Evolutionary conservation across 2,329 filamentous ascomycete genomes (phyloP).

Genomic region (Alternaria rosae): DNA sequence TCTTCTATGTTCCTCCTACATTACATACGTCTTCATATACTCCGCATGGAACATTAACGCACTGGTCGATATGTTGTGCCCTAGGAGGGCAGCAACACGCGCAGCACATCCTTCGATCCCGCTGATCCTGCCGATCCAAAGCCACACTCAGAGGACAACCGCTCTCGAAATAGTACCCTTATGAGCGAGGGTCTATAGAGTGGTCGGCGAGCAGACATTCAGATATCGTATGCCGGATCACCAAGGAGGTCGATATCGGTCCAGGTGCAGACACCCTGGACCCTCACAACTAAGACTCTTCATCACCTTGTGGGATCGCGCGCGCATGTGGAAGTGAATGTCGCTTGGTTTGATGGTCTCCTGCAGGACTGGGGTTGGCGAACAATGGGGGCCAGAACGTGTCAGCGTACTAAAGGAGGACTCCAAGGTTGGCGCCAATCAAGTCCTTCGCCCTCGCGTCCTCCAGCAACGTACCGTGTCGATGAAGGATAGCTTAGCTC

Average conservation of each 20-base stretch:
- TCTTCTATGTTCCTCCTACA: neutral
- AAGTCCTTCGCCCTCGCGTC: neutral
- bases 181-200: slow-evolving; percentile 7
- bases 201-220: slow-evolving; percentile 15
- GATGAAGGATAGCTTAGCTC: slow-evolving; percentile 1
- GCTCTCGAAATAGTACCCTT: slow-evolving; percentile 5
- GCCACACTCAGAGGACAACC: slow-evolving; percentile 12
- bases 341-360: slow-evolving; percentile 5
- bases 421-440: slow-evolving; percentile 1
- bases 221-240: neutral
- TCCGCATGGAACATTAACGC: neutral
- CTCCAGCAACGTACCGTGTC: slow-evolving; percentile 2
- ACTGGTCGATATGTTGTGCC: neutral
- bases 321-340: slow-evolving; percentile 8
- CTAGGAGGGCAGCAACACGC: slow-evolving; percentile 9
- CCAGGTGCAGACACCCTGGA: slow-evolving; percentile 1
- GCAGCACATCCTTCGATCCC: slow-evolving; percentile 7
- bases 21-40: neutral
- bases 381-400: slow-evolving; percentile 26
- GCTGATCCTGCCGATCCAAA: slow-evolving; percentile 12
- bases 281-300: slow-evolving; percentile 10
- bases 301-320: slow-evolving; percentile 9
- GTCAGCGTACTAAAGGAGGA: neutral
- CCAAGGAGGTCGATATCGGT: slow-evolving; percentile 4
- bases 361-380: slow-evolving; percentile 31